phyloP scores from a whole-genome alignment of 176 grass and related monocot genomes.

The Eragrostis curvula region DNA sequence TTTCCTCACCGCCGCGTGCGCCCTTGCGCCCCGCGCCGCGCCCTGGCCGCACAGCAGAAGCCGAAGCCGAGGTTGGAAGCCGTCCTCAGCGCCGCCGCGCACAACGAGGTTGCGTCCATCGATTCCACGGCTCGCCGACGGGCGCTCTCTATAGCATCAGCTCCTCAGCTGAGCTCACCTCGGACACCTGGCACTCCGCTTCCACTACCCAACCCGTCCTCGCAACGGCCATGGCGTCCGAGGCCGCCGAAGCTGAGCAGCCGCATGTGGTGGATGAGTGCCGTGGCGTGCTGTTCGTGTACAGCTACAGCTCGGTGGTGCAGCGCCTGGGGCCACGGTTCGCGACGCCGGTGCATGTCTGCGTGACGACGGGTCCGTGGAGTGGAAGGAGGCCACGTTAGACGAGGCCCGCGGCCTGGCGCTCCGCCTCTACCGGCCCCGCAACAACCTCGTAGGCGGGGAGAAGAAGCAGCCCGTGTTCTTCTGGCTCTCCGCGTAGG shows the following conservation, averaged over 20 bases:
- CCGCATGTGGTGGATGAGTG: slow-evolving; percentile 56
- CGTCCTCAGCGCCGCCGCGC: too few species aligned
- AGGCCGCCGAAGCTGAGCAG: slow-evolving; percentile 2
- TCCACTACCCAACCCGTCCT: too few species aligned
- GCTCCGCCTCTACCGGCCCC: slow-evolving; percentile 59
- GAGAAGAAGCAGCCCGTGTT: slow-evolving; percentile 55
- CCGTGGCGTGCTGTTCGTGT: slow-evolving; percentile 64
- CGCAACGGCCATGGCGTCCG: slow-evolving; percentile 50
- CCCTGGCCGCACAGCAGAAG: too few species aligned
- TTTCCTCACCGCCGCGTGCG: too few species aligned
- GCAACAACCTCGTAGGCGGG: background rate
- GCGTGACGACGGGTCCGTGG: slow-evolving; percentile 63
- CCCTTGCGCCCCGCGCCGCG: too few species aligned
- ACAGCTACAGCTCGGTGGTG: slow-evolving; percentile 58
- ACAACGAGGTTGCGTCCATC: too few species aligned
- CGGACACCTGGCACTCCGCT: too few species aligned
- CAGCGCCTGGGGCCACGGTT: slow-evolving; percentile 46
- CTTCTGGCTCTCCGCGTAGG: slow-evolving; percentile 57
- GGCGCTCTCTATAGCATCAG: too few species aligned
- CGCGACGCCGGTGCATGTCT: slow-evolving; percentile 44
- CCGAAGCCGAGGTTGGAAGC: too few species aligned
- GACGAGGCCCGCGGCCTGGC: slow-evolving; percentile 37
- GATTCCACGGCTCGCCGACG: too few species aligned
- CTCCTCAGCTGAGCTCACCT: too few species aligned
- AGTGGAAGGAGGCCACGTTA: slow-evolving; percentile 66